phyloP scores from a whole-genome alignment of 2,329 filamentous ascomycete genomes.

The Didymella glomerata region DNA sequence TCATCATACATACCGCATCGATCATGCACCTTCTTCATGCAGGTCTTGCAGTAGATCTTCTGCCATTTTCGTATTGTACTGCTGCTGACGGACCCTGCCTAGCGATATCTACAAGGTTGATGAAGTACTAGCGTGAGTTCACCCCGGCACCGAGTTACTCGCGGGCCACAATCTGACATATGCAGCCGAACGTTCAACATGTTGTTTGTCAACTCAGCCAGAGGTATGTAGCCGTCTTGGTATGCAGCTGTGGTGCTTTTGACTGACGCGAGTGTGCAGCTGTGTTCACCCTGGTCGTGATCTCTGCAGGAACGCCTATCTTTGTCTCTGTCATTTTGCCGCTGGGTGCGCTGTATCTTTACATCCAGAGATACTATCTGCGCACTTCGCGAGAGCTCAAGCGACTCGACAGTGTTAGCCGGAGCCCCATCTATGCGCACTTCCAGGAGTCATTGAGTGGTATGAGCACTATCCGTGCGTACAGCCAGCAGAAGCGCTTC shows the following conservation, averaged over 20 bases:
- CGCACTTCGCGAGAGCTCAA: conserved; percentile 96
- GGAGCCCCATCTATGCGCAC: conserved; percentile 96
- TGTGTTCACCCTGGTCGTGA: conserved; percentile 84
- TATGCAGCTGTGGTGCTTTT: conserved; percentile 25
- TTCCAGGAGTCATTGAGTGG: conserved; percentile 97
- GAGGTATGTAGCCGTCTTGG: conserved; percentile 52
- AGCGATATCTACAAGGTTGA: conserved; percentile 84
- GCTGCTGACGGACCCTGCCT: conserved; percentile 19
- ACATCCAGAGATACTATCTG: conserved; percentile 96
- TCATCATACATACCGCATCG: not conserved
- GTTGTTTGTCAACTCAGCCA: conserved; percentile 64
- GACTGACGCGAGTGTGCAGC: conserved; percentile 49
- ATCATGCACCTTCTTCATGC: conserved; percentile 1
- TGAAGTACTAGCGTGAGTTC: conserved; percentile 79
- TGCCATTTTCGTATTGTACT: not conserved
- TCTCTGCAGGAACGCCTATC: conserved; percentile 79
- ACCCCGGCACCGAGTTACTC: conserved; percentile 1
- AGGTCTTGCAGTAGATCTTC: conserved; percentile 1
- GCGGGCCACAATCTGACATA: conserved; percentile 10
- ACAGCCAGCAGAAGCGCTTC: conserved; percentile 87
- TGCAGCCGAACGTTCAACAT: conserved; percentile 89
- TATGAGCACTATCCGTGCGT: conserved; percentile 93
- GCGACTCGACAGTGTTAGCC: conserved; percentile 90
- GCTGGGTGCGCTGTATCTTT: conserved; percentile 81
- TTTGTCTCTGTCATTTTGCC: conserved; percentile 86